phyloP scores from a whole-genome alignment of 2,329 filamentous ascomycete genomes.

The Fusarium chaquense region DNA sequence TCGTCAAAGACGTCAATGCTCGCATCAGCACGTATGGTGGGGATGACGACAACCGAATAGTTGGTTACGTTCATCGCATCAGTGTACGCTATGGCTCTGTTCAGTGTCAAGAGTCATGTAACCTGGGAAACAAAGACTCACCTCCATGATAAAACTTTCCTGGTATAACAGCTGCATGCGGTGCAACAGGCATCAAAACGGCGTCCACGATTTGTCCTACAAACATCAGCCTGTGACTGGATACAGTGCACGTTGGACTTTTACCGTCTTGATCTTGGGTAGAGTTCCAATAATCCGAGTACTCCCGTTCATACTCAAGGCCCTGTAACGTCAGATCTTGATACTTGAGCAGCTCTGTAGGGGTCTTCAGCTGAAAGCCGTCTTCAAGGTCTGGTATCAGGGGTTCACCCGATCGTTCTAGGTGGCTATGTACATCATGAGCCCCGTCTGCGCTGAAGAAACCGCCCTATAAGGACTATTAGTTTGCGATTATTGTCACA shows the following conservation, averaged over 20 bases:
- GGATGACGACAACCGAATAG: conserved; percentile 66
- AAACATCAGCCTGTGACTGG: rapidly evolving
- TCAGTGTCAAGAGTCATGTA: background rate
- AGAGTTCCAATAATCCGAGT: conserved; percentile 74
- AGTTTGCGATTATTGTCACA: background rate
- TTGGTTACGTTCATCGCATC: conserved; percentile 65
- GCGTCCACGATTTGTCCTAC: conserved; percentile 66
- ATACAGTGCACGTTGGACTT: conserved; percentile 1
- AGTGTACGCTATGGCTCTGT: conserved; percentile 45
- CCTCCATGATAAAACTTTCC: conserved; percentile 57
- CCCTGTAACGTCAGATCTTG: conserved; percentile 64
- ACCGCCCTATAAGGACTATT: conserved; percentile 26
- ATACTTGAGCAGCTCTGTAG: conserved; percentile 48
- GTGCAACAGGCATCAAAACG: conserved; percentile 62
- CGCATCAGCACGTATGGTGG: conserved; percentile 66
- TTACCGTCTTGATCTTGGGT: conserved; percentile 63
- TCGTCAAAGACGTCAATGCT: conserved; percentile 58
- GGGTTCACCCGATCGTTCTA: conserved; percentile 67
- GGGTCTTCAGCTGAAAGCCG: conserved; percentile 48
- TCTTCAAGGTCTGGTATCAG: conserved; percentile 56
- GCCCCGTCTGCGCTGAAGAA: conserved; percentile 52
- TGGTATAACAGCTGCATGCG: conserved; percentile 62
- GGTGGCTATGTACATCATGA: conserved; percentile 57
- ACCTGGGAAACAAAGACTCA: background rate
- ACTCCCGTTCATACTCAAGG: conserved; percentile 66